These are phyloP conservation scores for Pichia membranifaciens DNA, from an alignment of 805 yeast species.

Conservation along the genomic window DNA sequence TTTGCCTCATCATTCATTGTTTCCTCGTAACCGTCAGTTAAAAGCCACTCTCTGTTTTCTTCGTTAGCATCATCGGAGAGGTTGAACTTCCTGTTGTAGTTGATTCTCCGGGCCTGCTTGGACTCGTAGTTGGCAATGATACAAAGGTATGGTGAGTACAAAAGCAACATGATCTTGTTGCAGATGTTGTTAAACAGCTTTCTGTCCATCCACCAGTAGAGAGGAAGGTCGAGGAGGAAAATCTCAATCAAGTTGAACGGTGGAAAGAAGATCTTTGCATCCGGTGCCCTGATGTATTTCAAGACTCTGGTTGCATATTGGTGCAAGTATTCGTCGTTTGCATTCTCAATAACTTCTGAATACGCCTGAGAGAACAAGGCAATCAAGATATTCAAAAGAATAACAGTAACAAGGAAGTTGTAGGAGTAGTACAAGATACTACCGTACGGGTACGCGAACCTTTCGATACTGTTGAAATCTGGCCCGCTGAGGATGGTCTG, in stretches of 20 bases:
- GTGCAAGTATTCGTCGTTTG: constrained; percentile 80
- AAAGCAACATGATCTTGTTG: constrained; percentile 51
- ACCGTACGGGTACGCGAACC: constrained; percentile 82
- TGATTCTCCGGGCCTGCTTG: constrained; percentile 59
- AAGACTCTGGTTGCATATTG: constrained; percentile 79
- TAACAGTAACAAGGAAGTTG: constrained; percentile 67
- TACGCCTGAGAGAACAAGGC: constrained; percentile 85
- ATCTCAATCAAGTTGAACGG: constrained; percentile 76
- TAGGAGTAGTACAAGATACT: constrained; percentile 70
- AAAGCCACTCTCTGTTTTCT: constrained; percentile 72
- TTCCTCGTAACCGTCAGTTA: constrained; percentile 65
- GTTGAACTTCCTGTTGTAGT: constrained; percentile 59
- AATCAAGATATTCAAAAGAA: constrained; percentile 74
- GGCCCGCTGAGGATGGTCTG: constrained; percentile 73
- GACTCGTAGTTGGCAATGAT: constrained; percentile 62
- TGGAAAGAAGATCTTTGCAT: constrained; percentile 76
- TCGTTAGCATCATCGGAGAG: constrained; percentile 77
- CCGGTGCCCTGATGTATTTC: constrained; percentile 83
- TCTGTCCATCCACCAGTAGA: constrained; percentile 32
- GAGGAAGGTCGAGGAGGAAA: constrained; percentile 40
- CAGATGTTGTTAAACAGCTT: constrained; percentile 36
- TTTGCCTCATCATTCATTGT: constrained; percentile 23
- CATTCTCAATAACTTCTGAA: constrained; percentile 72
- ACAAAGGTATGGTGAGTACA: constrained; percentile 63
- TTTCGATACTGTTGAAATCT: constrained; percentile 60